These are phyloP conservation scores for Podaxis rugospora DNA, from an alignment of 768 basidiomycete genomes.

Conservation along the genomic window DNA sequence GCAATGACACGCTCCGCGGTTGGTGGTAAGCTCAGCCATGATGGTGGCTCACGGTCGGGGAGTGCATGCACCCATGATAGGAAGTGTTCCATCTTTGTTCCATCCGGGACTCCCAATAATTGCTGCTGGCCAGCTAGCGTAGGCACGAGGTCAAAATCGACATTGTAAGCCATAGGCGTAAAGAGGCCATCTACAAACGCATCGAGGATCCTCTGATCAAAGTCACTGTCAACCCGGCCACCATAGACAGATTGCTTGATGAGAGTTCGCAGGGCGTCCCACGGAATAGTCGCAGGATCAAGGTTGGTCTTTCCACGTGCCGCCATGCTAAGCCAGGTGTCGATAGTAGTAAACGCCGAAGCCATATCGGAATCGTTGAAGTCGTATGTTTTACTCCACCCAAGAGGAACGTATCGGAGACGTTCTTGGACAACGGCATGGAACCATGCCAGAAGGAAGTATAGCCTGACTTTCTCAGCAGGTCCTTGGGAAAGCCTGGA, in stretches of 20 bases:
- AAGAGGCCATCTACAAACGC: constrained; percentile 91
- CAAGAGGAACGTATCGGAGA: constrained; percentile 90
- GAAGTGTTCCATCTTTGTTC: constrained; percentile 91
- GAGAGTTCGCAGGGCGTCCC: constrained; percentile 90
- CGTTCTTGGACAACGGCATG: constrained; percentile 98
- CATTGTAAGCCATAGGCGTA: constrained; percentile 84
- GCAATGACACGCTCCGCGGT: constrained; percentile 93
- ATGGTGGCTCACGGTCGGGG: constrained; percentile 90
- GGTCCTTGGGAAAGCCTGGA: constrained; percentile 80
- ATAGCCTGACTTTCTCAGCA: constrained; percentile 86
- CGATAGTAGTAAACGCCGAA: constrained; percentile 88
- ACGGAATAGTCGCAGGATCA: constrained; percentile 88
- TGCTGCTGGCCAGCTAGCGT: constrained; percentile 46
- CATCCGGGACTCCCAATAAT: constrained; percentile 75
- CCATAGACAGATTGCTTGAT: constrained; percentile 97
- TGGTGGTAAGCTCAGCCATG: constrained; percentile 91
- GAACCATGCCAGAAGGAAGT: constrained; percentile 99
- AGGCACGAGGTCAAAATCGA: constrained; percentile 87
- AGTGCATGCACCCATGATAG: constrained; percentile 82
- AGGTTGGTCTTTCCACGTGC: constrained; percentile 90
- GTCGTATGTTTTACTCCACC: constrained; percentile 96
- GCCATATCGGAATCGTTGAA: constrained; percentile 99
- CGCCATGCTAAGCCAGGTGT: constrained; percentile 76
- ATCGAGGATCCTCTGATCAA: constrained; percentile 90
- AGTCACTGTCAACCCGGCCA: constrained; percentile 90